These are phyloP conservation scores for Gossypium gossypioides DNA, from an alignment of 441 rosid species.

Conservation along the genomic window DNA sequence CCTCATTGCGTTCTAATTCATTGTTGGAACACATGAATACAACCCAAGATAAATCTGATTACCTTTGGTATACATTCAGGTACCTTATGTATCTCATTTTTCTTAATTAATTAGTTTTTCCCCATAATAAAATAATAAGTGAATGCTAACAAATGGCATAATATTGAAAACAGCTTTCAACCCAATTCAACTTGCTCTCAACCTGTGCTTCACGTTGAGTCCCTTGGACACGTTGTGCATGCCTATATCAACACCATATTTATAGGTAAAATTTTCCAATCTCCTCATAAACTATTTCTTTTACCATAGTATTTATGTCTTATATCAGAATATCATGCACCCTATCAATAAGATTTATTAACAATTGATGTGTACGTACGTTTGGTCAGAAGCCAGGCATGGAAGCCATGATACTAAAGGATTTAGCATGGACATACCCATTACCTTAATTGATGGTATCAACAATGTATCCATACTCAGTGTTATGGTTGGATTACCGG, in stretches of 20 bases:
- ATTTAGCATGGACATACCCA: slow-evolving; percentile 34
- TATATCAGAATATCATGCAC: too few species aligned
- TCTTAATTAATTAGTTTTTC: neutral
- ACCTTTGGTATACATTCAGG: slow-evolving; percentile 64
- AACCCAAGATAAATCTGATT: slow-evolving; percentile 52
- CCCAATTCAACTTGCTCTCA: slow-evolving; percentile 33
- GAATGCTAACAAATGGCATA: neutral
- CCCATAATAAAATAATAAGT: neutral
- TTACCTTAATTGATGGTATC: slow-evolving; percentile 27
- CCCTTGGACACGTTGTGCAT: slow-evolving; percentile 47
- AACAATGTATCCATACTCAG: slow-evolving; percentile 55
- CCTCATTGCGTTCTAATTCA: slow-evolving; percentile 25
- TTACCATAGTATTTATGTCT: too few species aligned
- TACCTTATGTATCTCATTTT: slow-evolving; percentile 11
- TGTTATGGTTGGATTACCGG: slow-evolving; percentile 65
- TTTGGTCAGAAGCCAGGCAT: slow-evolving; percentile 41
- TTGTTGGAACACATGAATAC: slow-evolving; percentile 51
- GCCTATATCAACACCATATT: slow-evolving; percentile 35
- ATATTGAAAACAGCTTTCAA: slow-evolving; percentile 31
- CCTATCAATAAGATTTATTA: neutral
- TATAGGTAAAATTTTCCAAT: slow-evolving; percentile 24
- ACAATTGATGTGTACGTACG: neutral
- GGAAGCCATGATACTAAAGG: slow-evolving; percentile 45
- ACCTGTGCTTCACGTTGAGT: slow-evolving; percentile 40
- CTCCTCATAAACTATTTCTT: neutral